Base-by-base conservation (phyloP, 306 rosid genomes). In the Boehmeria nivea region DNA sequence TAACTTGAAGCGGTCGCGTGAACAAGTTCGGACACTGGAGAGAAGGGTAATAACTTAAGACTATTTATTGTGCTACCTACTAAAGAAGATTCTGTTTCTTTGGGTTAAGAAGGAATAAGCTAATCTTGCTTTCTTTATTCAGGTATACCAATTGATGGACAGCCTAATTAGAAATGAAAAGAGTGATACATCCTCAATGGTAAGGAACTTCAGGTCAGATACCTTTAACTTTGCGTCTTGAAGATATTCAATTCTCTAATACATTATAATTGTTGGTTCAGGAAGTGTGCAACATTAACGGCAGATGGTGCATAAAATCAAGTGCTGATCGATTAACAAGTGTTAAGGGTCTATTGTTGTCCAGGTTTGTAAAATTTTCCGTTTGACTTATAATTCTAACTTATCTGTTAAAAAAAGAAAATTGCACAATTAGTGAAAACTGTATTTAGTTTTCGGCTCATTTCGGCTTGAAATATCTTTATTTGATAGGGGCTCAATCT, bases 221-320 rank as follows among this genome's bases (percentile, higher is more conserved):
- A 45, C 43, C 52, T 40, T 26, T 59, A 59, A 42, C 12, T 18
- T 78, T 40, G 33, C 23, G 38, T 42, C 56, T 59, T 25, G 31
- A 24, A 36, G 39, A 59, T 71, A n/a, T n/a, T n/a, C 63, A 52
- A 66, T 59, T 58, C 33, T 48, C 49, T 59, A 66, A 60, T 77
- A 49, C 47, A 51, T 22, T 59, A 34, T 49, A 51, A 58, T 53
- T 64, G 59, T 63, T 82, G 60, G 56, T 57, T 50, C 85, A 91
- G 98, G 95, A 82, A 82, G 81, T 80, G 75, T 77, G 79, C 60
- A 78, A 75, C 17, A 43, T 87, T 59, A 86, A 84, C 72, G 98
- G 98, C 62, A 84, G 98, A 82, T 91, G 94, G 98, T 84, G 95
- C 65, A 57, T 87, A 68, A 85, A 72, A 69, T 79, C 81, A 40